These are phyloP conservation scores for Scalesia atractyloides DNA, from an alignment of 129 eudicot species.

Conservation along the genomic window DNA sequence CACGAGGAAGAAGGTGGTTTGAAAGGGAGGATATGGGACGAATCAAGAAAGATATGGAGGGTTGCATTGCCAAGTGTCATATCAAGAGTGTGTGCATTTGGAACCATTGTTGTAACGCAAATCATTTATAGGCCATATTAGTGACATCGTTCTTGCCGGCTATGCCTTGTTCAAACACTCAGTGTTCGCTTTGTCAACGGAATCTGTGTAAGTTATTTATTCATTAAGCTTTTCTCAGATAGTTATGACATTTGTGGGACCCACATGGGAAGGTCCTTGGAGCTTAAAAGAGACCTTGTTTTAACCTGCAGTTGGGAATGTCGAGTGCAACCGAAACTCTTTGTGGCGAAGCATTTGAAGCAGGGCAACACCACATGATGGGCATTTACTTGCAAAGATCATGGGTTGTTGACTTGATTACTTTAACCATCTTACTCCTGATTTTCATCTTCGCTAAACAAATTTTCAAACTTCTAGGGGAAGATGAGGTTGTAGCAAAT, in stretches of 20 bases:
- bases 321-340: too few species aligned
- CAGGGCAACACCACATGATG: too few species aligned
- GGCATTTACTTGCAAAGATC: too few species aligned
- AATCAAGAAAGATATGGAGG: conserved; percentile 61
- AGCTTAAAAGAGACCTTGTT: background rate
- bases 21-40: conserved; percentile 54
- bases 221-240: background rate
- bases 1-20: conserved; percentile 44
- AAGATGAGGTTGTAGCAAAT: too few species aligned
- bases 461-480: too few species aligned
- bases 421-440: too few species aligned
- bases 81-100: too few species aligned
- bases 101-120: conserved; percentile 40
- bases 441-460: too few species aligned
- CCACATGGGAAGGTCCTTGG: background rate
- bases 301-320: too few species aligned
- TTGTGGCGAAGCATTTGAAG: too few species aligned
- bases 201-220: conserved; percentile 68
- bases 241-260: background rate
- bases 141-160: conserved; percentile 64
- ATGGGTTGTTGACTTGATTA: too few species aligned
- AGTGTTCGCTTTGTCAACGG: conserved; percentile 69
- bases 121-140: conserved; percentile 68
- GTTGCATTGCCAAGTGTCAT: too few species aligned
- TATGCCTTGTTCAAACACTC: conserved; percentile 85